phyloP scores from a whole-genome alignment of 2,329 filamentous ascomycete genomes.

The Didymella lethalis region DNA sequence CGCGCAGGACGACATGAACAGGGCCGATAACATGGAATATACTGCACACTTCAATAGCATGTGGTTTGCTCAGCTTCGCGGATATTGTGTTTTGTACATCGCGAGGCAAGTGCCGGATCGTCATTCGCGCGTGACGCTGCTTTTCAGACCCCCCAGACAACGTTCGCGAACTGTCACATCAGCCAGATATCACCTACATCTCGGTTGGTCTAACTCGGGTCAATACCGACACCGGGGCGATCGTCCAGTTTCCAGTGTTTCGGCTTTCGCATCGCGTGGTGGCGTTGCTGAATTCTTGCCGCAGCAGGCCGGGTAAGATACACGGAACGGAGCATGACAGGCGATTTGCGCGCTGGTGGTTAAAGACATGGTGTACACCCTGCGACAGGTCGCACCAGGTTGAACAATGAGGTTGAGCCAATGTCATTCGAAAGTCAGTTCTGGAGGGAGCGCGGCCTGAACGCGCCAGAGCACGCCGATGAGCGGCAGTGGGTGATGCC shows the following conservation, averaged over 20 bases:
- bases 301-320: neutral
- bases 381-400: neutral
- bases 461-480: neutral
- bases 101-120: constrained; percentile 6
- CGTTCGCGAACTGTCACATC: constrained; percentile 7
- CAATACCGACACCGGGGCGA: neutral
- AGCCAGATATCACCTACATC: constrained; percentile 1
- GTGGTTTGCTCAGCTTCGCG: neutral
- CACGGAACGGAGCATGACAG: neutral
- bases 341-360: neutral
- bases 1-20: neutral
- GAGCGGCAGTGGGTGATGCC: neutral
- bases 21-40: neutral
- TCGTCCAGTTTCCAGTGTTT: constrained; percentile 10
- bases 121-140: neutral
- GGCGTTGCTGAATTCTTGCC: constrained; percentile 7
- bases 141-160: constrained; percentile 2
- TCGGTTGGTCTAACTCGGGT: constrained; percentile 7
- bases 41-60: neutral
- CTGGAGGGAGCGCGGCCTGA: neutral
- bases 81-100: neutral
- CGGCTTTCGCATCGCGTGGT: constrained; percentile 11
- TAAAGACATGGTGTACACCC: too few relatives aligned
- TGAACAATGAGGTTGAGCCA: neutral
- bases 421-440: neutral